These are phyloP conservation scores for Colletotrichum noveboracense DNA, from an alignment of 2,329 filamentous ascomycete genomes.

Conservation along the genomic window DNA sequence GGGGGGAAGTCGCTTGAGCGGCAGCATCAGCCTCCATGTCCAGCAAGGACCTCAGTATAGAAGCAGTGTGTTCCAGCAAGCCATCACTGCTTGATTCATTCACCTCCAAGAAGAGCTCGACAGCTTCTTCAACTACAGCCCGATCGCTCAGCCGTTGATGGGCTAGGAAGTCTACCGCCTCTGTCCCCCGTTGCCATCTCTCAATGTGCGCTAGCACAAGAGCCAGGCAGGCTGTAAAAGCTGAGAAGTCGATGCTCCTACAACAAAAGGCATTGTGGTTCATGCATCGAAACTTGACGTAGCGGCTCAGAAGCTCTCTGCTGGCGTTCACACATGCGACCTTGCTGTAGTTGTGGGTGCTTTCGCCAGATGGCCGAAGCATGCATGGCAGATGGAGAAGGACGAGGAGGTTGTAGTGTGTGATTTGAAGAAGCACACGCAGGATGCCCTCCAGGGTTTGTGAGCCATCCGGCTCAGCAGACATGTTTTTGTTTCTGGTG, in stretches of 20 bases:
- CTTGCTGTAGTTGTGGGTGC: conserved; percentile 31
- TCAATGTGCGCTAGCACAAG: conserved; percentile 41
- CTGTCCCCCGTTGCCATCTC: background rate
- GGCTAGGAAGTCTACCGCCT: conserved; percentile 32
- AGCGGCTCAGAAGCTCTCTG: conserved; percentile 41
- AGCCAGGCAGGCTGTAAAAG: conserved; percentile 40
- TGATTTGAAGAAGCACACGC: conserved; percentile 31
- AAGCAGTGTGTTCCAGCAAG: conserved; percentile 30
- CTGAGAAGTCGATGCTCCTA: conserved; percentile 39
- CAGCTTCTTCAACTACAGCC: conserved; percentile 38
- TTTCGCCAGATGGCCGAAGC: conserved; percentile 21
- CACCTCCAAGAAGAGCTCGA: conserved; percentile 37
- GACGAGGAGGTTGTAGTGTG: conserved; percentile 36
- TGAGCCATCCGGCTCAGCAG: background rate
- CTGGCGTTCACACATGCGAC: conserved; percentile 38
- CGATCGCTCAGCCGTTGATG: conserved; percentile 44
- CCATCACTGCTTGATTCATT: conserved; percentile 29
- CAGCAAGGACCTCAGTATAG: conserved; percentile 30
- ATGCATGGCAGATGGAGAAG: conserved; percentile 39
- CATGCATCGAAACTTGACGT: conserved; percentile 34
- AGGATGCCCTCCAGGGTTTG: conserved; percentile 26
- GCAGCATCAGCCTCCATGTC: background rate
- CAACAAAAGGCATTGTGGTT: conserved; percentile 31
- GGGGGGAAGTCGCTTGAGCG: too few species aligned
- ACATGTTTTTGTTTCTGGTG: background rate